Base-by-base conservation (phyloP, 2,329 filamentous ascomycete genomes). In the Taxawa tesnikishii region DNA sequence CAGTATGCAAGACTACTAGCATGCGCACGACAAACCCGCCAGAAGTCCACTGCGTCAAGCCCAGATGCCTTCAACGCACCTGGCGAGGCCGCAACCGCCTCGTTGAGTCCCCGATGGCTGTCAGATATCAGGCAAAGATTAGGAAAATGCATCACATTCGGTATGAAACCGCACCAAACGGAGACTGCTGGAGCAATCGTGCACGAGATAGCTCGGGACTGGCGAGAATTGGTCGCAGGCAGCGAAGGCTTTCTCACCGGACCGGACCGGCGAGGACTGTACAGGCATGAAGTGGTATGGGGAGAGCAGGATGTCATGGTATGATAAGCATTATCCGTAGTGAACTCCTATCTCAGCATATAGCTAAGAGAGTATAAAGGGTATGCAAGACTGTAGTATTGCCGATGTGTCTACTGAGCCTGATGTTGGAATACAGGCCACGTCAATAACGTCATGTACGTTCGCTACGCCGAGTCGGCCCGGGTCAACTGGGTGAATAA, bases 391-490 rank as follows among this genome's bases (percentile, higher is more conserved):
- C 8, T 9, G 14, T 8, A 15, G 6, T 15, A 14, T 29, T 8
- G 12, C 26, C 25, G 16, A 30, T 13, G 9, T 9, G n/a, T n/a
- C n/a, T n/a, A n/a, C n/a, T n/a, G n/a, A 3, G 19, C n/a, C 19
- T 23, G n/a, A 23, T 23, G 19, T n/a, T n/a, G 2, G 2, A n/a
- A 7, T 15, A 29, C 61, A 75, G 73, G 75, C 29, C 84, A 94
- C 54, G 79, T 94, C 29, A 94, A 93, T 53, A 93, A 93, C 46
- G 76, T 87, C 40, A 73, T 72, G 42, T 93, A 93, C 55, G 76
- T 81, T 44, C 72, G 80, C 39, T 93, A 83, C 53, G 84, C 84
- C 21, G 87, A 94, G 54, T 78, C 79, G 5, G 77, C 76, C 4
- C 71, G 87, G 21, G 71, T 88, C 18, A 83, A 85, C 47, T 93